Conservation (phyloP, 108 stramenopile species). For the Cyclostephanos tholiformis region DNA sequence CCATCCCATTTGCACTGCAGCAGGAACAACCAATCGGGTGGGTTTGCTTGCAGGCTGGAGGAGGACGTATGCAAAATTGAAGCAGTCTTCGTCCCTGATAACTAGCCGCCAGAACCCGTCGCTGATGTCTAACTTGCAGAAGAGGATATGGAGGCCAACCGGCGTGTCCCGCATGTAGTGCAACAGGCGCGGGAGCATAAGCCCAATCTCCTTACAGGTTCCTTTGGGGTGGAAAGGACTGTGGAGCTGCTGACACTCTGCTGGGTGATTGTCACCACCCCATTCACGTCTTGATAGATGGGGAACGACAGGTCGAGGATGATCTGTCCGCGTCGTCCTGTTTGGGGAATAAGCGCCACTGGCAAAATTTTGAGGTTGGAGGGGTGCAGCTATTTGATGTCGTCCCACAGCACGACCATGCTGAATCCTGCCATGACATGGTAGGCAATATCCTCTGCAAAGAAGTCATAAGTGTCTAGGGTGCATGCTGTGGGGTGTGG, state of each 20-base stretch:
- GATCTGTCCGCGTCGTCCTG: neutral
- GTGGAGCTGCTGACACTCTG: neutral
- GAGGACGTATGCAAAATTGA: constrained; percentile 23
- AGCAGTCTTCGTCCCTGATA: neutral
- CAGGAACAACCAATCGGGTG: no score
- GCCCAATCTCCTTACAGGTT: neutral
- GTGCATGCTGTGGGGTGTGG: constrained; percentile 3
- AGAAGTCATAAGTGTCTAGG: neutral
- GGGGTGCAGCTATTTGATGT: neutral
- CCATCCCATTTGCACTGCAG: no score
- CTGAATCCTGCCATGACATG: neutral
- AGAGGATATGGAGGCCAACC: neutral
- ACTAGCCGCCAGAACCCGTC: constrained; percentile 13
- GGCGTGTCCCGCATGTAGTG: neutral
- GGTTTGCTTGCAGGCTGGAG: neutral
- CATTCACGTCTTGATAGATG: neutral
- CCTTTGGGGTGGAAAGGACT: neutral
- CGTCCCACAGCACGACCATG: constrained; percentile 8
- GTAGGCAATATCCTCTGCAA: constrained; percentile 1
- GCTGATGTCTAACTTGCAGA: constrained; percentile 7
- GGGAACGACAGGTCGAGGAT: neutral
- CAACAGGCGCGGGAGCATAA: neutral
- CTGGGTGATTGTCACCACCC: neutral
- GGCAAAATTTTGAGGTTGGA: constrained; percentile 3
- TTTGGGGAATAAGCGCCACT: neutral